phyloP scores from a whole-genome alignment of 2,329 filamentous ascomycete genomes.

The Colletotrichum graminicola region DNA sequence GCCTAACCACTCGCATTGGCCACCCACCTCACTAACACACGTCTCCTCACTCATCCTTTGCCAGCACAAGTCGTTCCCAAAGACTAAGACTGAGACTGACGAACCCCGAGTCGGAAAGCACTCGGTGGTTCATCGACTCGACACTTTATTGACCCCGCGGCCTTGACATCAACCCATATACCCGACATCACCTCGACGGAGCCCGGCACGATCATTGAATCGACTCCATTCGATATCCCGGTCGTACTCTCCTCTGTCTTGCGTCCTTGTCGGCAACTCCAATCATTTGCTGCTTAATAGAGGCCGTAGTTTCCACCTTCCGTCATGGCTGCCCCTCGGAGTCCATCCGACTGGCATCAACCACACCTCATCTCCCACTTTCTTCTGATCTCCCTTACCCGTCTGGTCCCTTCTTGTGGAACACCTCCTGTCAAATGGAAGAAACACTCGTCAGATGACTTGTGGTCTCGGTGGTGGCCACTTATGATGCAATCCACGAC shows the following conservation, averaged over 20 bases:
- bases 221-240: constrained; percentile 8
- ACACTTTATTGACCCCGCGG: constrained; percentile 21
- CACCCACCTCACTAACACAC: constrained; percentile 12
- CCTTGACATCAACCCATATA: constrained; percentile 10
- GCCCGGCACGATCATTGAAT: constrained; percentile 21
- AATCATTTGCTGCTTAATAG: constrained; percentile 4
- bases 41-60: not conserved
- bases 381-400: constrained; percentile 25
- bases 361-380: constrained; percentile 19
- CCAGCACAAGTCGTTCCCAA: constrained; percentile 13
- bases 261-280: not conserved
- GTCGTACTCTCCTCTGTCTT: not conserved
- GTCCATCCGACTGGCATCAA: constrained; percentile 19
- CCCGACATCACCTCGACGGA: not conserved
- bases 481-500: not conserved
- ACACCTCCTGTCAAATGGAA: constrained; percentile 30
- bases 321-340: constrained; percentile 9
- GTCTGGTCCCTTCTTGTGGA: constrained; percentile 21
- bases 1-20: constrained; percentile 8
- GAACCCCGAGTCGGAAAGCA: constrained; percentile 15
- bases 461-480: constrained; percentile 12
- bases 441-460: constrained; percentile 26
- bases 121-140: not conserved
- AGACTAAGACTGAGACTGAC: constrained; percentile 25
- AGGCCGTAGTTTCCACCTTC: constrained; percentile 9